Evolutionary conservation across 768 basidiomycete species (phyloP), one percentile per base, ranked within the genome.

Genomic region (Podaxis pistillaris): DNA sequence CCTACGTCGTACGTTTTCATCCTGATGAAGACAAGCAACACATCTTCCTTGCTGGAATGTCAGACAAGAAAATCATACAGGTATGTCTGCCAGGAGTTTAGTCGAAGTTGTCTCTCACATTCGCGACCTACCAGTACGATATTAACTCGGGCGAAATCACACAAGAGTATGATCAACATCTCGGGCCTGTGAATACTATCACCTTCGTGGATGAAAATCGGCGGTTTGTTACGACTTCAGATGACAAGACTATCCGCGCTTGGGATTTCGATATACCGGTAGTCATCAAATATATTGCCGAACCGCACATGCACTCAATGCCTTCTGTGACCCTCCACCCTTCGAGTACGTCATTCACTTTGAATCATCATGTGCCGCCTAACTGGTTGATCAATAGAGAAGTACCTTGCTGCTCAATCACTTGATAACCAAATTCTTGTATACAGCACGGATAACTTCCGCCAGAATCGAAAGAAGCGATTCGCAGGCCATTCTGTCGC

Each of bases 201-300:
- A 99, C 96, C 2, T 99, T 98, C 74, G 95, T 98, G 37, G 97
- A 99, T 70, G 95, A 99, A 71, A 98, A 98, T 72, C 83, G 97
- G 67, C 86, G 96, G 62, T 98, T 99, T 71, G 90, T 98, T 58
- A 98, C 97, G 1, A 98, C 96, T 13, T 98, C 95, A 9, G 97
- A 99, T 73, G 97, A 99, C 78, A 98, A 98, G 78, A 97, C 95
- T 1, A 97, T 99, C 65, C 89, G 97, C 50, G 96, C 94, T 17
- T 99, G 97, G 97, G 97, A 99, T 74, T 98, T 90, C 74, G 97
- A 99, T 75, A 98, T 99, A 65, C 97, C 97, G 4, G 97, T 98
- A 38, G 94, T 97, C 58, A 98, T 99, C 81, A 99, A 99, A 75
- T 97, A 98, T 74, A 98, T 98, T 63, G 96, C 97, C 19, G 97